Evolutionary conservation across 2,329 filamentous ascomycete species (phyloP), one percentile per base, ranked within the genome.

Genomic region (Curvularia spicifera): DNA sequence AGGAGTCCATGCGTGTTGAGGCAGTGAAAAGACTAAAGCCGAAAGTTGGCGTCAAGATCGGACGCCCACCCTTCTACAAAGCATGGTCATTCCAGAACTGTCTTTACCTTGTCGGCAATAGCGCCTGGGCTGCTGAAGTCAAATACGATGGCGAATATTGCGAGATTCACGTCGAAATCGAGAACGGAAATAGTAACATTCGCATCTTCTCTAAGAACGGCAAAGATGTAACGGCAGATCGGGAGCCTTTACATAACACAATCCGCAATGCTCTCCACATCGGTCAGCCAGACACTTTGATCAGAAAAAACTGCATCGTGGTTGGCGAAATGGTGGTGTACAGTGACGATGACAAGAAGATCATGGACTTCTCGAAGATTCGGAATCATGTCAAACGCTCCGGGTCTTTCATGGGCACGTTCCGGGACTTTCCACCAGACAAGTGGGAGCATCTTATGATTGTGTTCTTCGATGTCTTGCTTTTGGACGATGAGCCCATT

Each of bases 141-240:
- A 96, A 96, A 72, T 86, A 96, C 60, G 92, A 96, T 68, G 92
- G 91, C 33, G 93, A 97, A 75, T 97, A 95, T 65, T 96, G 66
- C 66, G 93, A 97, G 73, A 87, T 97, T 29, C 93, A 97, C 68
- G 80, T 97, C 39, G 87, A 96, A 69, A 78, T 91, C 6, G 79
- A 79, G 8, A 86, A 84, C 49, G 78, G 78, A 13, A 46, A 71
- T 57, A 71, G 83, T 0, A 84, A 82, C 47, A 86, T 96, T 28
- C 88, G 89, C 62, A 94, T 97, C 29, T 97, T 95, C 72, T 96
- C 92, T 9, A 97, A 97, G 73, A 95, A 91, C 68, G 91, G 93
- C 57, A 96, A 95, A 72, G 91, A 97, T 65, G 94, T 92, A 44
- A 97, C 92, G 0, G 71, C 79, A 51, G 93, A 96, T 73, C 85